phyloP scores from a whole-genome alignment of 164 flowering plant genomes.

The Chimonanthus salicifolius region DNA sequence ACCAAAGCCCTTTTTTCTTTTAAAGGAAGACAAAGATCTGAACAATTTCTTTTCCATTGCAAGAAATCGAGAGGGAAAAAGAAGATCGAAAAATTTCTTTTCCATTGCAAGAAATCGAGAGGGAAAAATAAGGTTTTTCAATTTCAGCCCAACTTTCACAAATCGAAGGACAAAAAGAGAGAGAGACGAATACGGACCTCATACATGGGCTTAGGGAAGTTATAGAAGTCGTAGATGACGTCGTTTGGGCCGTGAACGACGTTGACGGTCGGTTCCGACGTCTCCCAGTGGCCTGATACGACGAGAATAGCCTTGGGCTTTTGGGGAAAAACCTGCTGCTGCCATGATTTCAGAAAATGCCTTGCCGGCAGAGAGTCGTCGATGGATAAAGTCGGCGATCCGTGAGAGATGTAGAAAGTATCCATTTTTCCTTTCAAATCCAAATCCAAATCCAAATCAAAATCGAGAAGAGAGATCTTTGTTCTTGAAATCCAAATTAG shows the following conservation, averaged over 20 bases:
- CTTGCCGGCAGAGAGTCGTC: constrained; percentile 38
- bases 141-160: too few relatives aligned
- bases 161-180: neutral
- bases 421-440: constrained; percentile 13
- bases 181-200: constrained; percentile 33
- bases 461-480: too few relatives aligned
- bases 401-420: constrained; percentile 26
- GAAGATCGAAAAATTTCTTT: too few relatives aligned
- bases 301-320: constrained; percentile 59
- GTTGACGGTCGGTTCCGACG: constrained; percentile 55
- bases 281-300: constrained; percentile 89
- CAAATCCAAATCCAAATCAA: too few relatives aligned
- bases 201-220: constrained; percentile 75
- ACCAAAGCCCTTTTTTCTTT: too few relatives aligned
- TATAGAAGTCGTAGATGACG: constrained; percentile 74
- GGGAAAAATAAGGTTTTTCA: too few relatives aligned
- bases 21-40: too few relatives aligned
- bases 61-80: too few relatives aligned
- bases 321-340: constrained; percentile 19
- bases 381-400: constrained; percentile 24
- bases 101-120: too few relatives aligned
- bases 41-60: too few relatives aligned
- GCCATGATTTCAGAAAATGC: constrained; percentile 45
- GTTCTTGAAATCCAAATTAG: too few relatives aligned
- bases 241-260: constrained; percentile 26